Evolutionary conservation across 2,329 filamentous ascomycete species (phyloP).

Genomic region (Exophiala calicioides): DNA sequence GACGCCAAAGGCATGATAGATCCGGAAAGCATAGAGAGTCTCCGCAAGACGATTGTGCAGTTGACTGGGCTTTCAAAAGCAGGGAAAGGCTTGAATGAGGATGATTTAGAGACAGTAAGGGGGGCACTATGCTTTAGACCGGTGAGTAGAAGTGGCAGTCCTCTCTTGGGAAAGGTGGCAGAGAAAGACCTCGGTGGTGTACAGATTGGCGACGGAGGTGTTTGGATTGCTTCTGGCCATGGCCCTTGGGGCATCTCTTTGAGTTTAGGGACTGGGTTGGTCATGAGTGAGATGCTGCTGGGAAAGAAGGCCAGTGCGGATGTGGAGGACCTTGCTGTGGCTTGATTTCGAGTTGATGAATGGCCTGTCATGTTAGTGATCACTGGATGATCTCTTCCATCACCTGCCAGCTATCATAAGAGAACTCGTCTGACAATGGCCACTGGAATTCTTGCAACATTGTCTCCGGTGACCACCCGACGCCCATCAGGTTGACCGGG

Average conservation of each 20-base stretch:
- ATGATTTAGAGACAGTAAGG: conserved; percentile 63
- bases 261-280: conserved; percentile 67
- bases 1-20: conserved; percentile 44
- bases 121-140: conserved; percentile 73
- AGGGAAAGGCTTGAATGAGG: conserved; percentile 36
- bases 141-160: conserved; percentile 63
- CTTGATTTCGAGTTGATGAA: not conserved
- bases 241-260: conserved; percentile 73
- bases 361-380: not conserved
- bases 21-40: conserved; percentile 39
- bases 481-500: conserved; percentile 15
- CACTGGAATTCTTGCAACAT: conserved; percentile 22
- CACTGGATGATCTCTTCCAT: not conserved
- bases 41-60: conserved; percentile 37
- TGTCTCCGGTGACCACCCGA: conserved; percentile 19
- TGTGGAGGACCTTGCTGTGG: conserved; percentile 5
- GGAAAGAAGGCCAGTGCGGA: conserved; percentile 57
- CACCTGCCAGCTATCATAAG: conserved; percentile 9
- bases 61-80: conserved; percentile 37
- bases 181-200: conserved; percentile 43
- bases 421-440: conserved; percentile 16
- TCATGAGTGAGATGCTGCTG: conserved; percentile 69
- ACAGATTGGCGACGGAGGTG: conserved; percentile 52
- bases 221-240: conserved; percentile 72
- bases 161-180: conserved; percentile 58